Evolutionary conservation across 192 early-diverging fungal genomes (phyloP), one percentile per base, ranked within the genome.

Genomic region (Gaertneriomyces semiglobifer): DNA sequence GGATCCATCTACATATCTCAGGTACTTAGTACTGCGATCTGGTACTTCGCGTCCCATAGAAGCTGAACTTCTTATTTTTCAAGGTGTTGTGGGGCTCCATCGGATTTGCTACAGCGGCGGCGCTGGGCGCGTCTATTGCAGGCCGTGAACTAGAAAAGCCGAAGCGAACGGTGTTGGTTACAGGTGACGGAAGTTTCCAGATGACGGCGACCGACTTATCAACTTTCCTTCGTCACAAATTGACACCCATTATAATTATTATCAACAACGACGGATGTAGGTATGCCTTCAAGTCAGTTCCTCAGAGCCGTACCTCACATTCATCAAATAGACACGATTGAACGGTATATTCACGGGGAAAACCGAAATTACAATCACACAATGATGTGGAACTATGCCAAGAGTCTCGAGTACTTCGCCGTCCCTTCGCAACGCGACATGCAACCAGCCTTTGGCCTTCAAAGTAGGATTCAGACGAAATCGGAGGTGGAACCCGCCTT

Each of bases 121-220:
- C 79, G 42, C 39, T 79, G n/a, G 81, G 81, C 46, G 73, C 81
- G 0, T 67, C 76, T 8, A 10, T 76, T 20, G 81, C 81, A 14
- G 79, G 57, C 4, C 68, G 72, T 5, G 67, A 57, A 12, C 55
- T 62, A 3, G 70, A 72, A 25, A 60, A 68, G 46, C 66, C 66
- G 10, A 41, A 60, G 11, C 76, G 79, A 12, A 77, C 80, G 16
- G 70, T 69, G 45, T 62, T 82, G 18, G 73, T 82, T 39, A 73
- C 78, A 40, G 81, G 81, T 51, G 81, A 82, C 47, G 81, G 81
- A 18, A 78, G 76, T 6, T 82, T 82, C 64, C 81, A 82, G 52
- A 16, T 82, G 33, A 81, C 81, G 4, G 79, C 62, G 10, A 68
- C 76, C 59, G 81, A 82, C 66, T 45, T 82, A 16, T 81, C 81